Base-by-base conservation (phyloP, 2,329 filamentous ascomycete genomes). In the Eutypella sp. region DNA sequence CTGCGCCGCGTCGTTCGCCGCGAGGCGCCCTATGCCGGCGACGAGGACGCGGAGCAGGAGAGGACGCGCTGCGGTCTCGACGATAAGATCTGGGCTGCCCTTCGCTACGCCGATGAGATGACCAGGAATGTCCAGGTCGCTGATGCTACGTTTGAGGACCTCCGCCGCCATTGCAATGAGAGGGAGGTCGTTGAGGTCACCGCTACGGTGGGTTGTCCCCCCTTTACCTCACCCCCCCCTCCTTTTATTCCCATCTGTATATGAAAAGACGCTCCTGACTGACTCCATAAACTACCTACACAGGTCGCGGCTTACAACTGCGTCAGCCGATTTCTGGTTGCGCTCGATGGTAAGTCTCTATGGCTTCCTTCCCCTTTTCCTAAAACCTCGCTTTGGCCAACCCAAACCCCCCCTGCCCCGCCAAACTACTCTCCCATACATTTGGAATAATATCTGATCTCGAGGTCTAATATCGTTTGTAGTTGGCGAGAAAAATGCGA, bases 61-160 rank as follows among this genome's bases (percentile, higher is more conserved):
- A 45, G 65, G 20, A 33, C 22, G 18, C n/a, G 13, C 9, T 5
- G 48, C 45, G 4, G 59, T 58, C 3, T 58, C 90, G 49, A 79
- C 67, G 22, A 76, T 48, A 73, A 71, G 61, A 81, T 89, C 67
- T 81, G 79, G 72, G 83, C 81, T 0, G 85, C 88, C 27, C 64
- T 92, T 44, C 70, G 75, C 39, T 91, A 89, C 63, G 78, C 89
- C 16, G 88, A 95, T 68, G 86, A 88, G 62, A 95, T 95, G 86
- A 95, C 89, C 41, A 72, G 81, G 53, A 77, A 80, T 38, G 84
- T 92, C 0, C 70, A 75, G 42, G 88, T 95, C 6, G 66, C 71
- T 11, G 84, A 93, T 41, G 76, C 70, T 47, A 78, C 87, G 2
- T 92, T 92, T 67, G 77, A 63, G 24, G 67, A 69, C 54, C 54